phyloP scores from a whole-genome alignment of 768 basidiomycete species.

The Boletus tylopilopsis region DNA sequence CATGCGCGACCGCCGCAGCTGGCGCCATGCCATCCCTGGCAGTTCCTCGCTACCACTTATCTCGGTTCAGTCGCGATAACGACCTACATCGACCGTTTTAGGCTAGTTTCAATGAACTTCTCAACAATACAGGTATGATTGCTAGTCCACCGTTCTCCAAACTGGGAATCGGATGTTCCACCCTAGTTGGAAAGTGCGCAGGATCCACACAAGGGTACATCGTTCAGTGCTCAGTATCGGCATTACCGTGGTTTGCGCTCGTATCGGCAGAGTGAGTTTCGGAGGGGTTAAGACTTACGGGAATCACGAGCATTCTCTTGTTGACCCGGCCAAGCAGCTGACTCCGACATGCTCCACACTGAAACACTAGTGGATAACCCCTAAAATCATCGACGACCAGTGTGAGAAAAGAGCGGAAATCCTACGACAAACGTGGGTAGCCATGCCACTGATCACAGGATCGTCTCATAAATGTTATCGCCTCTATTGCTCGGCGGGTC shows the following conservation, averaged over 20 bases:
- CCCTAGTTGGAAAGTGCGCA: no score
- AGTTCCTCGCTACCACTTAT: not conserved
- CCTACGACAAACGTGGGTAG: slow-evolving; percentile 12
- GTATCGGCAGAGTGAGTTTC: no score
- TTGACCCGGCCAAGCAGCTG: no score
- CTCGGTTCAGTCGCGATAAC: not conserved
- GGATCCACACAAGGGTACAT: not conserved
- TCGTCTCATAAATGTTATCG: slow-evolving; percentile 3
- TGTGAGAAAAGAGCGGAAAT: slow-evolving; percentile 11
- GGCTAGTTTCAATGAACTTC: not conserved
- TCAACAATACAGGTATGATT: no score
- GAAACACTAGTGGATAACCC: slow-evolving; percentile 2
- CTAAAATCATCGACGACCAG: not conserved
- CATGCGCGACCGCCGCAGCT: not conserved
- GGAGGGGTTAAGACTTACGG: no score
- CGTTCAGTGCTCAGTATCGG: not conserved
- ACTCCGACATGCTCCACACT: not conserved
- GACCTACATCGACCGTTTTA: not conserved
- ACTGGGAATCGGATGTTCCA: not conserved
- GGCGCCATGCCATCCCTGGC: not conserved
- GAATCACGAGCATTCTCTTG: no score
- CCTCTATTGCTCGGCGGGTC: slow-evolving; percentile 2
- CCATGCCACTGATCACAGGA: not conserved
- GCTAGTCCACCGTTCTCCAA: not conserved
- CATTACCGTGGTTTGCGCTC: no score